phyloP scores from a whole-genome alignment of 805 yeast species.

The Metschnikowia kunwiensis region DNA sequence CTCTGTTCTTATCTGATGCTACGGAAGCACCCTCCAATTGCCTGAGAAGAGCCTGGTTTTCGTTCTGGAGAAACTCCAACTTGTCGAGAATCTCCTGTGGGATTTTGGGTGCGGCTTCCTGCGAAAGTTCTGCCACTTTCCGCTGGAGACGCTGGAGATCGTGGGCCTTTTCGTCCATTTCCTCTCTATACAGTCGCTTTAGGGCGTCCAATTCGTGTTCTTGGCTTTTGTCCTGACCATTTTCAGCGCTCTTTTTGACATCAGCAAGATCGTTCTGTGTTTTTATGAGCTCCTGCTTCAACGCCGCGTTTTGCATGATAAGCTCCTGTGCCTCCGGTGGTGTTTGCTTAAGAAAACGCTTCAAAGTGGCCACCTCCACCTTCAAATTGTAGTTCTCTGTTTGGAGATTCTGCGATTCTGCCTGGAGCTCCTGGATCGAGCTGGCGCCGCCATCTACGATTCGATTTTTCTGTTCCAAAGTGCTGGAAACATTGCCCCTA shows the following conservation, averaged over 20 bases:
- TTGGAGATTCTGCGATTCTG: constrained; percentile 28
- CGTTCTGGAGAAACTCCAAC: constrained; percentile 18
- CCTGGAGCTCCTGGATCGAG: constrained; percentile 25
- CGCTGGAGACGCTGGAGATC: constrained; percentile 11
- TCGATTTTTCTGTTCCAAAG: not conserved
- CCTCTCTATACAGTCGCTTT: constrained; percentile 6
- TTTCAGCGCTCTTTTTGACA: no score
- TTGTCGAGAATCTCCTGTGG: constrained; percentile 19
- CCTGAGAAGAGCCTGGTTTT: constrained; percentile 21
- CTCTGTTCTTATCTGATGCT: constrained; percentile 4
- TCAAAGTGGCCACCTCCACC: constrained; percentile 41
- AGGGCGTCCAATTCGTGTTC: constrained; percentile 4
- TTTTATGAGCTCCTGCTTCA: constrained; percentile 17
- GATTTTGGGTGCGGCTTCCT: constrained; percentile 3
- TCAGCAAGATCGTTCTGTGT: constrained; percentile 9
- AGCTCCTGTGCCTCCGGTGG: constrained; percentile 40
- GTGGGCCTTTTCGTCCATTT: constrained; percentile 13
- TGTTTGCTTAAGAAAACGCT: constrained; percentile 39
- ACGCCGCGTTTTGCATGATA: constrained; percentile 37
- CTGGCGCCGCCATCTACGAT: constrained; percentile 11
- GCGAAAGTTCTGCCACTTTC: constrained; percentile 6
- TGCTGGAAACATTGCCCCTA: constrained; percentile 2
- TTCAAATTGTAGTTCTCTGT: constrained; percentile 45
- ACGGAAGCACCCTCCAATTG: constrained; percentile 12
- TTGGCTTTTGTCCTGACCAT: not conserved